Evolutionary conservation across 2,329 filamentous ascomycete genomes (phyloP), one percentile per base, ranked within the genome.

Genomic region (Chaetomium olivaceum): DNA sequence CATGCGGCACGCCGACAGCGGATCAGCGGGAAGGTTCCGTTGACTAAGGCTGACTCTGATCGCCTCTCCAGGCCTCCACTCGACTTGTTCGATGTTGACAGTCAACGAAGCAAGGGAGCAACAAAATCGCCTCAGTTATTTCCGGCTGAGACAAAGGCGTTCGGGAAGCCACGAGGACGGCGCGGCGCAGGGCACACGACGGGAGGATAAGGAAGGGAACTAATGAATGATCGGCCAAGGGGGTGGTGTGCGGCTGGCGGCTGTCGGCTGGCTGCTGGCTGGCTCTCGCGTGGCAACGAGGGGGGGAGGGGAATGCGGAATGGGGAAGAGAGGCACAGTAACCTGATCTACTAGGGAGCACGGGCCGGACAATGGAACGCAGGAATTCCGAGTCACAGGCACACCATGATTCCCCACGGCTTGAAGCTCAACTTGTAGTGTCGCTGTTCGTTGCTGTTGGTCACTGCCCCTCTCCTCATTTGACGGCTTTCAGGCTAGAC

Each of bases 101-200:
- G 16, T 19, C 39, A n/a, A 39, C 14, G 36, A 39, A 19, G 36
- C 36, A 39, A 43, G 14, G 39, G 16, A 43, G 39, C 39, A 43
- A 43, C 39, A 7, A 43, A 43, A 16, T 43, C 39, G n/a, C 39
- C 23, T 29, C 25, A 29, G 16, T 54, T 29, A 29, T 29, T 25
- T 58, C 25, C 39, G 29, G 31, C 21, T 56, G 59, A 62, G 63
- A 65, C 63, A 62, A 62, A 62, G 23, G 55, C 4, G 9, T 3
- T 31, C 36, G 36, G 51, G 54, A 58, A 59, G 57, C 62, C 56
- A 59, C 56, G 62, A 59, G 54, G 58, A 64, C 21, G 50, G 57
- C 5, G 51, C 57, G 50, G 57, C 27, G 57, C 57, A 57, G 58
- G 58, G 63, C 58, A 57, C 59, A 21, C 31, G 25, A n/a, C n/a